Evolutionary conservation across 2,329 filamentous ascomycete genomes (phyloP).

Genomic region (Aspergillus sp.): DNA sequence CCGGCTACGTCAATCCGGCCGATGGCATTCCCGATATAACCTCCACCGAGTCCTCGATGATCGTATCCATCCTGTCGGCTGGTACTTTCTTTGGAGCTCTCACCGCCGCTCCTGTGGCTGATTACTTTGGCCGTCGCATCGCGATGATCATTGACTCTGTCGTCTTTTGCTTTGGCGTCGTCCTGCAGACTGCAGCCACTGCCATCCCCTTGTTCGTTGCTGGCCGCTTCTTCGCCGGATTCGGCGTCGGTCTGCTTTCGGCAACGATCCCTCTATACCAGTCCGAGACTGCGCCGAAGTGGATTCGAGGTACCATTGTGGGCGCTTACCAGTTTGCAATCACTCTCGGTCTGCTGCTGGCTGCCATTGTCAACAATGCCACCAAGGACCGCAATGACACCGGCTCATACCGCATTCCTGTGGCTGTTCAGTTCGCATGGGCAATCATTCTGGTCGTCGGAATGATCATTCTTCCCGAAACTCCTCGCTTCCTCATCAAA

Average conservation of each 20-base stretch:
- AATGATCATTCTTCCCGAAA: conserved; percentile 77
- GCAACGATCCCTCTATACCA: conserved; percentile 75
- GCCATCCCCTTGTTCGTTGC: conserved; percentile 47
- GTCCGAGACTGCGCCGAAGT: conserved; percentile 74
- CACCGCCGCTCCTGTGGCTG: conserved; percentile 64
- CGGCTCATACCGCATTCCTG: conserved; percentile 76
- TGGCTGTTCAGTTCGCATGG: conserved; percentile 79
- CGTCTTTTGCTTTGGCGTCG: conserved; percentile 42
- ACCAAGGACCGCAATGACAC: conserved; percentile 66
- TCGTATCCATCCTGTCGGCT: conserved; percentile 74
- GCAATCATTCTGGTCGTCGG: conserved; percentile 73
- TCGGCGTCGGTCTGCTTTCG: conserved; percentile 76
- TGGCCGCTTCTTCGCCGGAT: conserved; percentile 54
- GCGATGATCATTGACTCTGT: conserved; percentile 44
- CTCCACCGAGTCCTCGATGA: conserved; percentile 61
- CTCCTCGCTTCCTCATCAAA: conserved; percentile 83
- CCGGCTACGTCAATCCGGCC: conserved; percentile 39
- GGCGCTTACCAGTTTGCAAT: conserved; percentile 81
- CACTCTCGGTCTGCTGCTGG: conserved; percentile 75
- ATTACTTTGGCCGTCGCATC: conserved; percentile 46
- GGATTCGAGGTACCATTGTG: conserved; percentile 76
- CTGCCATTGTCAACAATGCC: conserved; percentile 72
- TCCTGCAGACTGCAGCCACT: conserved; percentile 39
- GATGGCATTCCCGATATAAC: conserved; percentile 52
- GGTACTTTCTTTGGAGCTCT: conserved; percentile 77